Base-by-base conservation (phyloP, 2,329 filamentous ascomycete genomes). In the Alternaria solani region DNA sequence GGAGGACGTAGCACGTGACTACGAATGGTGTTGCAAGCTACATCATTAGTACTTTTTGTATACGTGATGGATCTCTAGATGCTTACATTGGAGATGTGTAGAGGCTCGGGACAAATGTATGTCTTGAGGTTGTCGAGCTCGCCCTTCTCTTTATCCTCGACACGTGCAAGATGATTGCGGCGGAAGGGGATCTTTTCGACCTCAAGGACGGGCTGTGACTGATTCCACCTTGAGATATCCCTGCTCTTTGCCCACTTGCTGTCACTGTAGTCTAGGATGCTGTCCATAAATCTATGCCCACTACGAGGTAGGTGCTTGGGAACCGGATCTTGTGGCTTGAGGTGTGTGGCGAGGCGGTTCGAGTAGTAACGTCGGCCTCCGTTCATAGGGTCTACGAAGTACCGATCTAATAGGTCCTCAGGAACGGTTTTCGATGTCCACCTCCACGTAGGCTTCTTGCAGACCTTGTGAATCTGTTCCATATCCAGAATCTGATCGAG, bases 261-360 rank as follows among this genome's bases (percentile, higher is more conserved):
- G 68, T 91, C 86, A 52, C 90, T 93, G 78, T 95, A 98, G 67
- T 94, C 89, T 63, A 94, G 86, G 65, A 98, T 96, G 55, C 86
- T 90, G 36, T 63, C 68, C 65, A 70, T 73, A 46, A 66, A 74
- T 48, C 75, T 78, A 67, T 70, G 71, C 59, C 64, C 64, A 39
- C 65, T 68, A 63, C 61, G 65, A 5, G 84, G 84, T 16, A 85
- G 84, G 51, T 81, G 82, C 1, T 82, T 78, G 0, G 91, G 91
- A 6, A 92, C 86, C 1, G 83, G 84, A 71, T 93, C 91, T 2
- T 83, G 82, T 1, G 90, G 86, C 47, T 85, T 88, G 44, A 92
- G 81, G 9, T 87, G 82, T 1, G 80, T 79, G 16, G 78, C 78
- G 6, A 85, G 65, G 2, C 70, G 60, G 4, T 76, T 72, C 0